These are phyloP conservation scores for Cladosporium sphaerospermum DNA, from an alignment of 2,329 filamentous ascomycete genomes.

Conservation along the genomic window DNA sequence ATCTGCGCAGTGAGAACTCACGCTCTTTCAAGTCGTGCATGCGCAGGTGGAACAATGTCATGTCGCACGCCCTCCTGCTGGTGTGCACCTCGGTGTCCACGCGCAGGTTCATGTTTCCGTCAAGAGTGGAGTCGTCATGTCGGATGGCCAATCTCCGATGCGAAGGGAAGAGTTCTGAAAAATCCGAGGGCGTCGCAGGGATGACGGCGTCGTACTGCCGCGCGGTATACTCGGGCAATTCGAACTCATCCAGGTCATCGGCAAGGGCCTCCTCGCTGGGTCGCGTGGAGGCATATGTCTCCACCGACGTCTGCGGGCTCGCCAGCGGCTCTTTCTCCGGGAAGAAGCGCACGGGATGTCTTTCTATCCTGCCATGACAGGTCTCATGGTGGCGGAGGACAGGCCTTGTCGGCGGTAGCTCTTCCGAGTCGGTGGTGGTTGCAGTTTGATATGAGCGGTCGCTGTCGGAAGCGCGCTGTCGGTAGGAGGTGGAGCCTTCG, in stretches of 20 bases:
- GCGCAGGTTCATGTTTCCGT: constrained; percentile 95
- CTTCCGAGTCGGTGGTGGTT: constrained; percentile 22
- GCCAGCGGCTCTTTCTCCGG: constrained; percentile 18
- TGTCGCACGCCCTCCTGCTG: constrained; percentile 49
- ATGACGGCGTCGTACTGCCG: constrained; percentile 52
- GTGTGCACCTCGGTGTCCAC: constrained; percentile 68
- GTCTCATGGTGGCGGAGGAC: constrained; percentile 23
- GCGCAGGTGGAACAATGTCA: constrained; percentile 84
- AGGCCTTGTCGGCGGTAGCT: constrained; percentile 18
- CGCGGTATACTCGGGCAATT: constrained; percentile 55
- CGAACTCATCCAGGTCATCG: constrained; percentile 44
- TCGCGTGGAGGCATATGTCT: constrained; percentile 73
- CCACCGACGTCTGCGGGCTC: constrained; percentile 57
- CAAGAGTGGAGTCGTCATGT: constrained; percentile 82
- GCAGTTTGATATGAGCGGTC: constrained; percentile 24
- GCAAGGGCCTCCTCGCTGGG: constrained; percentile 54
- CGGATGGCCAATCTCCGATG: constrained; percentile 72
- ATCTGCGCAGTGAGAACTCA: constrained; percentile 84
- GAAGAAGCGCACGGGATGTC: constrained; percentile 17
- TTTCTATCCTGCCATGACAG: constrained; percentile 19
- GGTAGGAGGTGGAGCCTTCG: constrained; percentile 15
- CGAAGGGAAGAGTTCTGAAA: constrained; percentile 81
- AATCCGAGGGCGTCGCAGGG: constrained; percentile 73
- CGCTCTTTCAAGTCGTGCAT: constrained; percentile 86
- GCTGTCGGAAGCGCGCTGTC: constrained; percentile 13